Percentiles rank a stretch among this genome's conserved stretches.
phyloP scores from a whole-genome alignment of 805 yeast species.

The Cyberlindnera xishuangbannaensis region DNA sequence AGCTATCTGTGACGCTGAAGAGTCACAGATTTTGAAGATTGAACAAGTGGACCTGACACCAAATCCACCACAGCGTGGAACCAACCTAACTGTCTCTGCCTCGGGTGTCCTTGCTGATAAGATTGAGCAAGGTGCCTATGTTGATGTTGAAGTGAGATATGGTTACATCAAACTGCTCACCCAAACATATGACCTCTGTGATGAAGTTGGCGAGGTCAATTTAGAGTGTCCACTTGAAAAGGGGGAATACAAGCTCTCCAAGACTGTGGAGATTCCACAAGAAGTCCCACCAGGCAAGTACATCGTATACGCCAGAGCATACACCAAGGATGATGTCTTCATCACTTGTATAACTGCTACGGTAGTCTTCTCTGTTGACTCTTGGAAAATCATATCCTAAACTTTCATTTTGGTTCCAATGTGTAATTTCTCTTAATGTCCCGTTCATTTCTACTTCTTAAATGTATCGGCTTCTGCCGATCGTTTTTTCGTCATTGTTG shows the following conservation, averaged over 20 bases:
- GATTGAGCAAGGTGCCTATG: constrained; percentile 83
- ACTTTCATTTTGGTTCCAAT: no score
- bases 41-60: constrained; percentile 60
- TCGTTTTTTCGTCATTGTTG: no score
- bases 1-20: constrained; percentile 61
- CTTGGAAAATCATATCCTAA: constrained; percentile 22
- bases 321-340: constrained; percentile 72
- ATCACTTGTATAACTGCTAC: constrained; percentile 81
- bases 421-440: no score
- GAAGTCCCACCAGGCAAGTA: constrained; percentile 97
- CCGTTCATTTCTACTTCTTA: no score
- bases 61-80: constrained; percentile 87
- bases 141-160: constrained; percentile 87
- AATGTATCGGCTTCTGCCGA: no score
- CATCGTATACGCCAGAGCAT: constrained; percentile 83
- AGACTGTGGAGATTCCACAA: constrained; percentile 76
- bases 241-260: constrained; percentile 63
- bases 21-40: constrained; percentile 59
- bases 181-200: constrained; percentile 92
- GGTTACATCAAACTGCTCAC: constrained; percentile 86
- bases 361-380: constrained; percentile 39
- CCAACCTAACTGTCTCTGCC: constrained; percentile 74
- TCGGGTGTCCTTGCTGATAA: constrained; percentile 51
- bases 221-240: constrained; percentile 74
- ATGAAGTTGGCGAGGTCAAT: constrained; percentile 76